phyloP scores from a whole-genome alignment of 768 basidiomycete genomes.

The Kwoniella mangroviensis region DNA sequence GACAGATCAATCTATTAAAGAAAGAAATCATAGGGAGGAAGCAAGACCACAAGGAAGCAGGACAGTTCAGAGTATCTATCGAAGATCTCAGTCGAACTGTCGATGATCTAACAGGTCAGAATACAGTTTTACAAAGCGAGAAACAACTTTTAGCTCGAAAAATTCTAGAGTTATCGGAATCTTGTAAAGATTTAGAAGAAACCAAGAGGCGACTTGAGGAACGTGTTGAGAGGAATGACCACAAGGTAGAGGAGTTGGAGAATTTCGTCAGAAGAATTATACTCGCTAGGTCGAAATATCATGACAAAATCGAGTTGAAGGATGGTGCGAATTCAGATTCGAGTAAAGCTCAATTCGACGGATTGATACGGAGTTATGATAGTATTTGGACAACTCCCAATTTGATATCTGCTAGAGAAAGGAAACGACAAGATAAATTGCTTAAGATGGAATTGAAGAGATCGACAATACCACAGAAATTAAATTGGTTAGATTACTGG shows the following conservation, averaged over 20 bases:
- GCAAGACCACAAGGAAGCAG: too few relatives aligned
- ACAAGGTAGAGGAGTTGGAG: not conserved
- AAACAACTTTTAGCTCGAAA: not conserved
- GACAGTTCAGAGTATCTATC: too few relatives aligned
- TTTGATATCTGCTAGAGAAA: not conserved
- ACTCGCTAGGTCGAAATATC: not conserved
- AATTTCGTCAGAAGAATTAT: not conserved
- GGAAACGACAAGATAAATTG: not conserved
- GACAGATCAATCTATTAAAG: too few relatives aligned
- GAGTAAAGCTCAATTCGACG: not conserved
- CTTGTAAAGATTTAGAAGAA: not conserved
- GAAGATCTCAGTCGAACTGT: too few relatives aligned
- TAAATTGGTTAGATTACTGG: conserved; percentile 9
- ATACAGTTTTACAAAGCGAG: not conserved
- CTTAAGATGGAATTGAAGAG: not conserved
- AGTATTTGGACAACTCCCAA: not conserved
- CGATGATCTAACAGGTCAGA: not conserved
- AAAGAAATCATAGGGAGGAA: too few relatives aligned
- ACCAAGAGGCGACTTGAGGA: not conserved
- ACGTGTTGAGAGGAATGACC: not conserved
- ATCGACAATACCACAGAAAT: not conserved
- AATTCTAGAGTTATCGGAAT: not conserved
- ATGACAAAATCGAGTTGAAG: not conserved
- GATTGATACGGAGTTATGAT: not conserved
- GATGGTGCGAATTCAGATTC: not conserved